Conservation (phyloP, 495 filamentous ascomycete genomes). For the Pyrenula aspistea region DNA sequence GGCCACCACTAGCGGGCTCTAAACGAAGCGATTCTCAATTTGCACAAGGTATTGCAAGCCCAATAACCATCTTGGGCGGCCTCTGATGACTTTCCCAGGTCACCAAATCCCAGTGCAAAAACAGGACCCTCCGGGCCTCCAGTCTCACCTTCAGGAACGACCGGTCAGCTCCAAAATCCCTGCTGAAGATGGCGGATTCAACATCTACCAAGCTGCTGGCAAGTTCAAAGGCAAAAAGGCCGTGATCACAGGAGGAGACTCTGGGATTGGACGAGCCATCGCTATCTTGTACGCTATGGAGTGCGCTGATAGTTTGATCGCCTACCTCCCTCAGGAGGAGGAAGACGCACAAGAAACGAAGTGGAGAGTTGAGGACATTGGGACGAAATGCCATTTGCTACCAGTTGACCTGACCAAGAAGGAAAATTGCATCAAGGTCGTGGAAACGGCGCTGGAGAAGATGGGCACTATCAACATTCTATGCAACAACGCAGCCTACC, state of each 20-base stretch:
- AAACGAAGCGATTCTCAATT: neutral
- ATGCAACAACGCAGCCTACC: constrained; percentile 5
- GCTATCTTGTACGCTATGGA: constrained; percentile 77
- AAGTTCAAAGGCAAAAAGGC: constrained; percentile 67
- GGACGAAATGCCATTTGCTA: constrained; percentile 47
- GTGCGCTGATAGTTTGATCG: constrained; percentile 63
- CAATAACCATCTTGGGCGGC: too few species aligned
- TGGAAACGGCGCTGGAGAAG: constrained; percentile 49
- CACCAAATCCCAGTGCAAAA: constrained; percentile 57
- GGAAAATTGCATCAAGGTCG: constrained; percentile 57
- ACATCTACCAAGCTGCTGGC: constrained; percentile 65
- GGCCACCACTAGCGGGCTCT: neutral
- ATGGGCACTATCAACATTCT: constrained; percentile 42
- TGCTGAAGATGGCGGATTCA: constrained; percentile 54
- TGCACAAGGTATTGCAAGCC: neutral
- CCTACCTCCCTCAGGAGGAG: constrained; percentile 66
- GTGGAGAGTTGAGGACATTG: constrained; percentile 50
- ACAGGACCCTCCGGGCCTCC: constrained; percentile 55
- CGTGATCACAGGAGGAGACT: constrained; percentile 75
- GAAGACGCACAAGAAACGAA: constrained; percentile 67
- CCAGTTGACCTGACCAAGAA: constrained; percentile 48
- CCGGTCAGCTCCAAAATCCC: constrained; percentile 58
- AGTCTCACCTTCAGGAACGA: constrained; percentile 48
- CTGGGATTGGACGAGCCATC: constrained; percentile 67
- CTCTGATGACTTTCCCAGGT: constrained; percentile 42